phyloP scores from a whole-genome alignment of 2,329 filamentous ascomycete species.

The Chrysoporthe deuterocubensis region DNA sequence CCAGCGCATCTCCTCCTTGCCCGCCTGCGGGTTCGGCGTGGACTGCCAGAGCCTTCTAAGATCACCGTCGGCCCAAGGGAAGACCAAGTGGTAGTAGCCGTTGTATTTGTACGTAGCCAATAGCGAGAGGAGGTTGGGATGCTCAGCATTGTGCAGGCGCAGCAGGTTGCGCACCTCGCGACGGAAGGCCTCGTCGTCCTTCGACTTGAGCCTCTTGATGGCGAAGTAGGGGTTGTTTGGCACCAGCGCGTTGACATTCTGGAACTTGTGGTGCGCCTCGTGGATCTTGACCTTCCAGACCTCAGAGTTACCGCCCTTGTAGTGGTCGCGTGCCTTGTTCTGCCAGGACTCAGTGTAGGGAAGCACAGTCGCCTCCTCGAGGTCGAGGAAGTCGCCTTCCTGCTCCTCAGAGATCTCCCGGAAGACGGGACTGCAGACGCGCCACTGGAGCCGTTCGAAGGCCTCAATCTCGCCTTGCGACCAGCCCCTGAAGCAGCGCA shows the following conservation, averaged over 20 bases:
- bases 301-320: conserved; percentile 29
- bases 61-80: conserved; percentile 30
- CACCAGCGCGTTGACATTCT: conserved; percentile 21
- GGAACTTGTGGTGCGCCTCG: conserved; percentile 28
- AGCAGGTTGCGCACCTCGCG: conserved; percentile 29
- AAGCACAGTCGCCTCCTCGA: conserved; percentile 25
- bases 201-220: conserved; percentile 29
- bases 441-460: conserved; percentile 28
- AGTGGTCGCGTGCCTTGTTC: conserved; percentile 27
- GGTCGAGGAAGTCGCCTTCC: conserved; percentile 21
- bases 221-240: conserved; percentile 28
- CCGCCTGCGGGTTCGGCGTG: conserved; percentile 26
- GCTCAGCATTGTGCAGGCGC: conserved; percentile 27
- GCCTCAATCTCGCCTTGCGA: conserved; percentile 18
- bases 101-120: conserved; percentile 29
- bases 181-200: conserved; percentile 28
- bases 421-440: conserved; percentile 26
- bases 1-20: conserved; percentile 28
- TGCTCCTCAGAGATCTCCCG: conserved; percentile 21
- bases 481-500: conserved; percentile 25
- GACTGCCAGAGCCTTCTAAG: conserved; percentile 28
- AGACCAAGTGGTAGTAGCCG: conserved; percentile 29
- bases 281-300: conserved; percentile 30
- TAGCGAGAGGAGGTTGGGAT: conserved; percentile 29
- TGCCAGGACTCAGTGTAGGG: conserved; percentile 28